phyloP scores from a whole-genome alignment of 768 basidiomycete species.

The Naematelia aurantialba region DNA sequence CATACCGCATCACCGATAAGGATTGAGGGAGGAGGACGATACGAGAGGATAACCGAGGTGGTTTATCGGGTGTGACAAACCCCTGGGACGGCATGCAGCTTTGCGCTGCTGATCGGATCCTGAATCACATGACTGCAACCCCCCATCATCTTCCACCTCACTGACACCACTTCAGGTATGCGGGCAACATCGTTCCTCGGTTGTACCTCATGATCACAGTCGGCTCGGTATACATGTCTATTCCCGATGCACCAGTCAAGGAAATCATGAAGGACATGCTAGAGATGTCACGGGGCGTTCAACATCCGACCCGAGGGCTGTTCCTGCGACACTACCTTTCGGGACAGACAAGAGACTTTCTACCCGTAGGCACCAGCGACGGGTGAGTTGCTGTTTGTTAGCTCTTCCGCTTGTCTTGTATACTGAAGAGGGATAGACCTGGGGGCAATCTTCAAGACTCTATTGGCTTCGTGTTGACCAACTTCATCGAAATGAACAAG shows the following conservation, averaged over 20 bases:
- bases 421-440: conserved; percentile 58
- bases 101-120: too few relatives aligned
- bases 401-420: background rate
- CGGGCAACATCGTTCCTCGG: conserved; percentile 48
- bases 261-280: conserved; percentile 99
- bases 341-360: conserved; percentile 90
- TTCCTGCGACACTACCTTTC: conserved; percentile 95
- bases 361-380: conserved; percentile 78
- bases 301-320: conserved; percentile 93
- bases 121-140: too few relatives aligned
- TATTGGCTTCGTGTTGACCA: conserved; percentile 90
- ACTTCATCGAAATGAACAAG: conserved; percentile 99
- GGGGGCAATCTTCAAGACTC: conserved; percentile 89
- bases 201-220: conserved; percentile 96
- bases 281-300: conserved; percentile 97
- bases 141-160: background rate
- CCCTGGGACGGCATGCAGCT: background rate
- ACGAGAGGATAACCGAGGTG: conserved; percentile 1
- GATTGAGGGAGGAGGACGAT: conserved; percentile 1
- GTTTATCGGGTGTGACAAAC: background rate
- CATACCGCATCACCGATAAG: background rate
- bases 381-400: conserved; percentile 58
- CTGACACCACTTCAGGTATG: conserved; percentile 24
- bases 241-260: conserved; percentile 92
- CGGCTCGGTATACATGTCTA: conserved; percentile 98